Conservation (phyloP, 2,329 filamentous ascomycete genomes). For the Fusarium gaditjirri region DNA sequence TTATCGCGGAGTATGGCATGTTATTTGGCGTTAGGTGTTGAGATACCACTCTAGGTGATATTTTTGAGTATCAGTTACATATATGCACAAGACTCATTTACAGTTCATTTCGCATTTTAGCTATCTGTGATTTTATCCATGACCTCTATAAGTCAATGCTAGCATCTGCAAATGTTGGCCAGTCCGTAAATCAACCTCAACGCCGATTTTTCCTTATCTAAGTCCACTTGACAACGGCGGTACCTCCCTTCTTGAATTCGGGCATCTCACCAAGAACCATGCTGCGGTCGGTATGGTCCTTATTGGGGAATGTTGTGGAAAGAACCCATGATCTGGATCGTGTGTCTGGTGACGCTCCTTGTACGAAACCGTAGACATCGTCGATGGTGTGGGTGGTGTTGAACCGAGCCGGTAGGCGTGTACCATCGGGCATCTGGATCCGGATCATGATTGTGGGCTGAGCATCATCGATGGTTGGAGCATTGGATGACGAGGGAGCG, state of each 20-base stretch:
- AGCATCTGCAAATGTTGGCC: neutral
- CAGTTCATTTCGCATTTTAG: neutral
- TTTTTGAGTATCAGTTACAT: conserved; percentile 14
- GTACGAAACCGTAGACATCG: conserved; percentile 80
- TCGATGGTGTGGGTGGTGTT: conserved; percentile 82
- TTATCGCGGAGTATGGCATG: conserved; percentile 6
- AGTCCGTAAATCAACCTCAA: conserved; percentile 27
- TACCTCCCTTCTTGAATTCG: conserved; percentile 74
- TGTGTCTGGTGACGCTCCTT: conserved; percentile 68
- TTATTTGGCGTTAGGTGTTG: conserved; percentile 42
- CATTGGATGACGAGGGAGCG: conserved; percentile 51
- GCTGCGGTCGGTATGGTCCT: conserved; percentile 77
- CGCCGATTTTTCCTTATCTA: conserved; percentile 33
- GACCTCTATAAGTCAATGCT: conserved; percentile 28
- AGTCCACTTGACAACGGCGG: conserved; percentile 71
- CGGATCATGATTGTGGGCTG: conserved; percentile 77
- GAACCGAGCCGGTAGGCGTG: conserved; percentile 81
- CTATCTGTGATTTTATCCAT: conserved; percentile 15
- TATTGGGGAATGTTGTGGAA: conserved; percentile 85
- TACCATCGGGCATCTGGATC: conserved; percentile 82
- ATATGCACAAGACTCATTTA: neutral
- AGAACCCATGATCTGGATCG: conserved; percentile 74
- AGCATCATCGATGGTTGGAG: conserved; percentile 66
- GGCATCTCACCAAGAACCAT: conserved; percentile 67
- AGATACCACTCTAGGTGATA: conserved; percentile 43